These are phyloP conservation scores for Suhomyces faveliae DNA, from an alignment of 805 yeast species.

Conservation along the genomic window DNA sequence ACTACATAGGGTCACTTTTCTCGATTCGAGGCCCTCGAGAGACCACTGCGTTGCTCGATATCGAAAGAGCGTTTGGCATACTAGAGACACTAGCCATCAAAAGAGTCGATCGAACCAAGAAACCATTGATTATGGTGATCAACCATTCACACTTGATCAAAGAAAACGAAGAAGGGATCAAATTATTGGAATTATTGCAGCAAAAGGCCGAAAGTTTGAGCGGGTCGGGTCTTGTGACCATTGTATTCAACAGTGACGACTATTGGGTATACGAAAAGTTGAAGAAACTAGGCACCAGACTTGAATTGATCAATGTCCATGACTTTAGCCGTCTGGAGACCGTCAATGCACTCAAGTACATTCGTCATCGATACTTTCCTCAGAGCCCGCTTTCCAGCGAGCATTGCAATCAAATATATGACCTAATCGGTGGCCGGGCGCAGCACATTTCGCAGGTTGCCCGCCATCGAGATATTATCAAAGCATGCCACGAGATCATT, in stretches of 20 bases:
- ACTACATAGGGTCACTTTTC: conserved; percentile 78
- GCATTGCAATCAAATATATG: conserved; percentile 55
- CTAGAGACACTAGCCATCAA: conserved; percentile 68
- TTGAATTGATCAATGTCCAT: conserved; percentile 68
- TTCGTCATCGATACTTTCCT: conserved; percentile 45
- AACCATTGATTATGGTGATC: conserved; percentile 67
- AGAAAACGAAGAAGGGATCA: conserved; percentile 70
- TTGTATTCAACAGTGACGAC: conserved; percentile 77
- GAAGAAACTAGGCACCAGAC: conserved; percentile 66
- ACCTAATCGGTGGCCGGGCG: conserved; percentile 79
- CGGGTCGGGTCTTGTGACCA: conserved; percentile 68
- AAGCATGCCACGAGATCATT: conserved; percentile 66
- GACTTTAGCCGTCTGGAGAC: conserved; percentile 60
- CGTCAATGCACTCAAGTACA: conserved; percentile 49
- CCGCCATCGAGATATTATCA: conserved; percentile 51
- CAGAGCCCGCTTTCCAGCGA: conserved; percentile 23
- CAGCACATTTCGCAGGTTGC: conserved; percentile 77
- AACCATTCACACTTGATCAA: conserved; percentile 74
- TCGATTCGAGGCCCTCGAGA: conserved; percentile 84
- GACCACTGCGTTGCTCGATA: conserved; percentile 76
- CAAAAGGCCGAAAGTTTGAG: conserved; percentile 79
- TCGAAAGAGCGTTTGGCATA: conserved; percentile 77
- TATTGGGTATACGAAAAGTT: conserved; percentile 84
- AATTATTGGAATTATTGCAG: conserved; percentile 70
- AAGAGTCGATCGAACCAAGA: conserved; percentile 38